These are phyloP conservation scores for Backusella macrospora DNA, from an alignment of 192 early-diverging fungal species.

Conservation along the genomic window DNA sequence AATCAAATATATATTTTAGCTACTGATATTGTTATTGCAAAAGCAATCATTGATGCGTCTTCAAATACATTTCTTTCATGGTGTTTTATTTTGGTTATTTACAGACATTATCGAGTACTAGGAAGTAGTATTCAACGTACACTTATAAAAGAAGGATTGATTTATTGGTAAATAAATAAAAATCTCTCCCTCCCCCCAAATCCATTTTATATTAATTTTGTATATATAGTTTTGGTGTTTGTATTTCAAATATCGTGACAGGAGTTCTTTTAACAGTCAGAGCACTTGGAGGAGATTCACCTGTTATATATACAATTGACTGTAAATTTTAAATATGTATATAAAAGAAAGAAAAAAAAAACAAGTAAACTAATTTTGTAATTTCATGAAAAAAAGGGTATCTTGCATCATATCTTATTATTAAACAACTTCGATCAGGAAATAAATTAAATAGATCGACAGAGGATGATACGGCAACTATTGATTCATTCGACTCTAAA, in stretches of 20 bases:
- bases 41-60: conserved; percentile 29
- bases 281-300: conserved; percentile 34
- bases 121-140: conserved; percentile 38
- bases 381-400: conserved; percentile 19
- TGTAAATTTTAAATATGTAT: conserved; percentile 25
- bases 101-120: conserved; percentile 34
- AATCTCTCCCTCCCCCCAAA: too few species aligned
- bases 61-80: conserved; percentile 34
- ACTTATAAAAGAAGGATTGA: conserved; percentile 33
- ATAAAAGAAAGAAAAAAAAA: neutral
- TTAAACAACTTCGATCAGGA: conserved; percentile 24
- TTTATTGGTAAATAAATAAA: conserved; percentile 31
- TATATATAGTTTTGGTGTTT: conserved; percentile 33
- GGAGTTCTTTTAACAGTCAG: conserved; percentile 25
- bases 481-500: neutral
- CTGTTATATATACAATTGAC: conserved; percentile 40
- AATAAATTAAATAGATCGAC: neutral
- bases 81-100: conserved; percentile 40
- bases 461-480: neutral
- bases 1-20: conserved; percentile 15
- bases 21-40: conserved; percentile 22
- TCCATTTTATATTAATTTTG: too few species aligned
- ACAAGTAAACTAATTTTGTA: neutral
- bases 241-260: conserved; percentile 34
- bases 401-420: conserved; percentile 33